Evolutionary conservation across 2,329 filamentous ascomycete species (phyloP).

Genomic region (Fusarium vanettenii): DNA sequence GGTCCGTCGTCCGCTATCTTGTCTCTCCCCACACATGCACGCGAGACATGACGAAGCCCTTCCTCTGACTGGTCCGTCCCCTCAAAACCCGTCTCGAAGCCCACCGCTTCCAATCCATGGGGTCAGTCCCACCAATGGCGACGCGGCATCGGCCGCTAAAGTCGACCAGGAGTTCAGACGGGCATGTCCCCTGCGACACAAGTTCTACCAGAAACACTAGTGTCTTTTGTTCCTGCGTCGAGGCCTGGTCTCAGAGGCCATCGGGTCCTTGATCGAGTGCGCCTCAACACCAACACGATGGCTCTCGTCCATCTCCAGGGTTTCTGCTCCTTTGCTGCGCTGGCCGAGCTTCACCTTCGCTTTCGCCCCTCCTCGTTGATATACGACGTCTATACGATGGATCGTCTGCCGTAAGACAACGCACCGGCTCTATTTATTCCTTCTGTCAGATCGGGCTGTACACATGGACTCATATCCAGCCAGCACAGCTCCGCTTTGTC

Average conservation of each 20-base stretch:
- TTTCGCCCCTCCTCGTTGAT: background rate
- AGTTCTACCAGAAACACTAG: constrained; percentile 50
- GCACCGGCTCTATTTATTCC: background rate
- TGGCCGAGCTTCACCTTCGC: background rate
- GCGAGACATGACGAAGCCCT: constrained; percentile 22
- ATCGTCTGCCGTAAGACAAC: background rate
- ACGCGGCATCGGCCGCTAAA: background rate
- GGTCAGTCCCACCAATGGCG: constrained; percentile 28
- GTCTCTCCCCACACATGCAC: constrained; percentile 22
- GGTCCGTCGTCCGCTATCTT: background rate
- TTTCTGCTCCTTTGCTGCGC: constrained; percentile 17
- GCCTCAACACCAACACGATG: constrained; percentile 18
- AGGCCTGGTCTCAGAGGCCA: constrained; percentile 18
- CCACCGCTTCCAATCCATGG: constrained; percentile 16
- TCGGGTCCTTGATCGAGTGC: background rate
- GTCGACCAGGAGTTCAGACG: constrained; percentile 1
- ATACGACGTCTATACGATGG: background rate
- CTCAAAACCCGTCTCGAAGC: constrained; percentile 32
- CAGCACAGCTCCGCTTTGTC: constrained; percentile 2
- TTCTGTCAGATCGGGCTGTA: background rate
- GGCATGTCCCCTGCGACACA: constrained; percentile 18
- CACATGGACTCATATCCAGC: constrained; percentile 2
- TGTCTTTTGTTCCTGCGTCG: constrained; percentile 46
- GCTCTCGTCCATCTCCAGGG: background rate
- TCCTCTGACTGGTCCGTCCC: constrained; percentile 22